Evolutionary conservation across 2,329 filamentous ascomycete species (phyloP).

Genomic region (Blumeria graminis): DNA sequence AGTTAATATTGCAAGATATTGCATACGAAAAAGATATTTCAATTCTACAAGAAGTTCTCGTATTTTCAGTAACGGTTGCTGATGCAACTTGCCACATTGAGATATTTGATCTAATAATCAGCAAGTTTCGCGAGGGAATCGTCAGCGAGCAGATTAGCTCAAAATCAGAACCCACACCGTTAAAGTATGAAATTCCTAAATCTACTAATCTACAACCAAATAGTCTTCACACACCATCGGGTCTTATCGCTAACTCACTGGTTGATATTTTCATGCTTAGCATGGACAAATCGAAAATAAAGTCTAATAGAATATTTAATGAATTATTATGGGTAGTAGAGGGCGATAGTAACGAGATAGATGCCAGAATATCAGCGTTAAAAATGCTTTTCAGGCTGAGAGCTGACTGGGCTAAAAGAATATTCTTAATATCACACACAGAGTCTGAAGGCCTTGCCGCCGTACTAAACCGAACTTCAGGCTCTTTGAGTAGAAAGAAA

Average conservation of each 20-base stretch:
- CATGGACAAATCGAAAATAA: slow-evolving; percentile 39
- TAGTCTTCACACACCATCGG: slow-evolving; percentile 29
- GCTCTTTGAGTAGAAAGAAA: slow-evolving; percentile 22
- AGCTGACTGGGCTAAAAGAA: slow-evolving; percentile 54
- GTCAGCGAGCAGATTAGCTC: slow-evolving; percentile 19
- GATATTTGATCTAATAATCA: slow-evolving; percentile 33
- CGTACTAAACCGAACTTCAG: slow-evolving; percentile 39
- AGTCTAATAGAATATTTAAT: slow-evolving; percentile 37
- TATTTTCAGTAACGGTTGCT: slow-evolving; percentile 39
- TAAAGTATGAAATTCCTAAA: not conserved
- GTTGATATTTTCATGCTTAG: slow-evolving; percentile 54
- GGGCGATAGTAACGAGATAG: slow-evolving; percentile 32
- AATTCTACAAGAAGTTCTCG: slow-evolving; percentile 39
- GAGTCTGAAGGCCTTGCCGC: slow-evolving; percentile 53
- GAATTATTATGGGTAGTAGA: slow-evolving; percentile 38
- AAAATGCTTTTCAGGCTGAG: slow-evolving; percentile 62
- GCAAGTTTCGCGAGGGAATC: slow-evolving; percentile 27
- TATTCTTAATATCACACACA: slow-evolving; percentile 45
- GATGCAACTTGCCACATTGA: slow-evolving; percentile 27
- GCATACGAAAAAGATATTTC: slow-evolving; percentile 36
- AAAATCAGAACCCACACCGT: not conserved
- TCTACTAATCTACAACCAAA: slow-evolving; percentile 3
- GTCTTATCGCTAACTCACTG: slow-evolving; percentile 46
- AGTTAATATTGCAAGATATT: slow-evolving; percentile 35
- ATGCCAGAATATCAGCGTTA: slow-evolving; percentile 50